phyloP scores from a whole-genome alignment of 306 rosid species.

The Macrotyloma uniflorum region DNA sequence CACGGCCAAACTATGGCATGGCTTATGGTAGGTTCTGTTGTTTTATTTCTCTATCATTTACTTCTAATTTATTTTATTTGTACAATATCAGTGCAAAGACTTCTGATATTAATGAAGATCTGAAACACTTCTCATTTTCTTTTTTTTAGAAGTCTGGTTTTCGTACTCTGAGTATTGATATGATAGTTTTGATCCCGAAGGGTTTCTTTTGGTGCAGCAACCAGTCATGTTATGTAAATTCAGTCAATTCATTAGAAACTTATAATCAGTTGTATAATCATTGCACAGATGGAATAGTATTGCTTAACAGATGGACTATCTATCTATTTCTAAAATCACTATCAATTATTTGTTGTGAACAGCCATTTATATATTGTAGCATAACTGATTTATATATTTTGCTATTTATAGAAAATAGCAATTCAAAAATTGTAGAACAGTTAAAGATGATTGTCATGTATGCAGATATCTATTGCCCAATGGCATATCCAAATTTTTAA shows the following conservation, averaged over 20 bases:
- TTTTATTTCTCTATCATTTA: constrained; percentile 12
- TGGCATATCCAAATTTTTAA: neutral
- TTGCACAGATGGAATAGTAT: neutral
- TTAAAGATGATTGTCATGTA: neutral
- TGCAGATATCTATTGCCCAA: neutral
- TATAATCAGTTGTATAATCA: neutral
- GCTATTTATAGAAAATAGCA: neutral
- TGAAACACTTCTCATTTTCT: neutral
- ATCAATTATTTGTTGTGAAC: neutral
- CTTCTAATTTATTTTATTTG: constrained; percentile 5
- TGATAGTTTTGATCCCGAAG: neutral
- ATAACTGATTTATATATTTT: constrained; percentile 1
- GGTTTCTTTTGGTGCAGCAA: neutral
- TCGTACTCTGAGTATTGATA: neutral
- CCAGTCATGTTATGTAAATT: neutral
- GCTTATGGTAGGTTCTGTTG: constrained; percentile 73
- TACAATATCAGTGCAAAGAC: constrained; percentile 4
- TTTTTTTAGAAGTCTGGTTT: neutral
- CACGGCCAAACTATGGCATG: constrained; percentile 89
- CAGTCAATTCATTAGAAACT: neutral
- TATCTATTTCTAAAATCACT: neutral
- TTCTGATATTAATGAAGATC: neutral
- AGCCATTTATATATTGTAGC: neutral
- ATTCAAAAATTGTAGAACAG: neutral
- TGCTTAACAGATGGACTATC: neutral